Base-by-base conservation (phyloP, 345 rosid genomes). In the Linum tenue region DNA sequence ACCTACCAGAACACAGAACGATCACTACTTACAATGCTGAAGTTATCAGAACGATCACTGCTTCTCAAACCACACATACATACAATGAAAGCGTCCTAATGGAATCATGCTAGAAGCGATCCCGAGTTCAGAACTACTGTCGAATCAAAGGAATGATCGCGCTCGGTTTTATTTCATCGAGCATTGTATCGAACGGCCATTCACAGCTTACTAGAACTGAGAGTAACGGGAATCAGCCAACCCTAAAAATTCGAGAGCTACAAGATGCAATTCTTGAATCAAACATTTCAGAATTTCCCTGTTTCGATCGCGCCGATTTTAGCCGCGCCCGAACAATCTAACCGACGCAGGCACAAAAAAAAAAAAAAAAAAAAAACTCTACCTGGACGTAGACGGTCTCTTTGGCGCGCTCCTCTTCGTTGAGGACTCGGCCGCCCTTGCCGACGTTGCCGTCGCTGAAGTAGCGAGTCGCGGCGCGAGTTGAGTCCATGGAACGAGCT, bases 351-450 rank as follows among this genome's bases (percentile, higher is more conserved):
- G 1, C 7, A 55, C 51, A 40, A 55, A 5, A 0, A 37, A 9
- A 40, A 16, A 42, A 5, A 4, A 0, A 10, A 55, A 37, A 36
- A 56, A n/a, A 41, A 40, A 8, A 14, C 2, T 40, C 57, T 40
- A 85, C 96, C 96, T 88, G 80, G 62, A 88, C 85, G 78, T 85
- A 91, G 57, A 91, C 76, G 79, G 11, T 80, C 81, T 91, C 97
- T 5, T 79, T 81, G 37, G 94, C 96, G 59, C 84, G 96, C 64
- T 91, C 94, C 82, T 91, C 96, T 64, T 91, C 96, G 70, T 91
- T 81, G 44, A 91, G 81, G 62, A 91, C n/a, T 38, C 87, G 85
- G 39, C 96, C 96, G 39, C 96, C 96, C 75, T 65, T 81, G 60
- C 22, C 84, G 59, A 86, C 92, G 73, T 65, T 81, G 60, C 22